Conservation (phyloP, 1,284 basidiomycete genomes). For the Coriolopsis trogii region DNA sequence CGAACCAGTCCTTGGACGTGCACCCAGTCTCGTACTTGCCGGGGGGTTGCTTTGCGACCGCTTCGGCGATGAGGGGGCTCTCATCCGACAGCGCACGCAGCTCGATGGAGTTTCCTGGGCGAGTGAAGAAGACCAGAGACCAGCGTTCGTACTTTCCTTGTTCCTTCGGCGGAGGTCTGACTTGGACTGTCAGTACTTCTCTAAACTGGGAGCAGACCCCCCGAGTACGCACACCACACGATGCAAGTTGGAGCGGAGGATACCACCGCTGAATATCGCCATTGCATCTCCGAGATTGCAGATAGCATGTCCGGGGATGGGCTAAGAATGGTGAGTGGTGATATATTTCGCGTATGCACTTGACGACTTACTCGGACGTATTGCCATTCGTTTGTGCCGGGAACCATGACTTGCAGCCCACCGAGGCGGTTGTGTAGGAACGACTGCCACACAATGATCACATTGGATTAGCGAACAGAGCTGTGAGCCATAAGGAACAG, state of each 20-base stretch:
- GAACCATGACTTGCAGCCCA: slow-evolving; percentile 71
- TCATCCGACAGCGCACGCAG: slow-evolving; percentile 29
- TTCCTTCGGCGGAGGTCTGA: slow-evolving; percentile 34
- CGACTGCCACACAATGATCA: too few relatives aligned
- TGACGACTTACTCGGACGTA: slow-evolving; percentile 55
- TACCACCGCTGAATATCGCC: slow-evolving; percentile 44
- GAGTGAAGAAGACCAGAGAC: slow-evolving; percentile 43
- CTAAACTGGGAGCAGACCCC: not conserved
- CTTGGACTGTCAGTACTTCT: not conserved
- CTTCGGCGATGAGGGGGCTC: slow-evolving; percentile 33
- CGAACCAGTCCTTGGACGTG: slow-evolving; percentile 36
- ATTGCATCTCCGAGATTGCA: slow-evolving; percentile 47
- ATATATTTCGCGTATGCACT: not conserved
- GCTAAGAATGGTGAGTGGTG: slow-evolving; percentile 19
- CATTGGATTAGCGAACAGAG: too few relatives aligned
- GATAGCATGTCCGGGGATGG: slow-evolving; percentile 39
- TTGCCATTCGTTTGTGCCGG: slow-evolving; percentile 65
- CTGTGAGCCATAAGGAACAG: not conserved
- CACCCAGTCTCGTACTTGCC: slow-evolving; percentile 27
- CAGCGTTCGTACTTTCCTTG: slow-evolving; percentile 38
- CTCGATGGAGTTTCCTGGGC: slow-evolving; percentile 36
- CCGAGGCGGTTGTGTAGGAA: slow-evolving; percentile 73
- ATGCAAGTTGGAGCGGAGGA: slow-evolving; percentile 42
- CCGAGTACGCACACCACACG: slow-evolving; percentile 37
- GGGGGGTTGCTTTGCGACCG: slow-evolving; percentile 22